These are phyloP conservation scores for Lotus japonicus DNA, from an alignment of 306 rosid genomes.

Conservation along the genomic window DNA sequence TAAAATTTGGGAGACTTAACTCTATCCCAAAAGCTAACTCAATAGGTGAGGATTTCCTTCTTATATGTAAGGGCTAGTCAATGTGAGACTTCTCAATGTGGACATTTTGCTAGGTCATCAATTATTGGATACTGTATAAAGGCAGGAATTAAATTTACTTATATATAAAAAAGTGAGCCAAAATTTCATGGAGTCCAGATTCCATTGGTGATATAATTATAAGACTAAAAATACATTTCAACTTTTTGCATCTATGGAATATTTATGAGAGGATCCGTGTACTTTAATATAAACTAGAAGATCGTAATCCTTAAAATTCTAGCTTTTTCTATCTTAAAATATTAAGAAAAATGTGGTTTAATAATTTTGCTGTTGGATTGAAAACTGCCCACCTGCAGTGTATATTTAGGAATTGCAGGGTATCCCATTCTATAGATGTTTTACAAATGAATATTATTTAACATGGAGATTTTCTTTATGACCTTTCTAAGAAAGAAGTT, in stretches of 20 bases:
- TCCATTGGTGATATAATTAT: neutral
- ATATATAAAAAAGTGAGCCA: neutral
- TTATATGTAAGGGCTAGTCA: too few species aligned
- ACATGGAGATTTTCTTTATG: neutral
- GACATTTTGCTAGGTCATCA: neutral
- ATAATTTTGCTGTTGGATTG: too few species aligned
- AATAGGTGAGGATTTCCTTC: too few species aligned
- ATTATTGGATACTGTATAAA: neutral
- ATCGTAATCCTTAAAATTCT: neutral
- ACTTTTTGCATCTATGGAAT: neutral
- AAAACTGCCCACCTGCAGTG: neutral
- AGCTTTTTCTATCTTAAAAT: neutral
- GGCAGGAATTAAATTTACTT: neutral
- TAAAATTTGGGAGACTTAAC: too few species aligned
- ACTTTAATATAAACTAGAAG: too few species aligned
- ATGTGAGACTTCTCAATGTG: too few species aligned
- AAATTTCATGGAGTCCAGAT: neutral
- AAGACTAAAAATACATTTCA: neutral
- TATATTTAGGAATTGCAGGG: neutral
- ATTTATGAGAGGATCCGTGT: neutral
- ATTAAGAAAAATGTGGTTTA: neutral
- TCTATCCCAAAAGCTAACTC: too few species aligned
- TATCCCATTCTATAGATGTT: neutral
- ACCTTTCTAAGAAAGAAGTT: slow-evolving; percentile 50
- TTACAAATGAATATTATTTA: neutral